Conservation (phyloP, 2,329 filamentous ascomycete genomes). For the Aplosporella prunicola region DNA sequence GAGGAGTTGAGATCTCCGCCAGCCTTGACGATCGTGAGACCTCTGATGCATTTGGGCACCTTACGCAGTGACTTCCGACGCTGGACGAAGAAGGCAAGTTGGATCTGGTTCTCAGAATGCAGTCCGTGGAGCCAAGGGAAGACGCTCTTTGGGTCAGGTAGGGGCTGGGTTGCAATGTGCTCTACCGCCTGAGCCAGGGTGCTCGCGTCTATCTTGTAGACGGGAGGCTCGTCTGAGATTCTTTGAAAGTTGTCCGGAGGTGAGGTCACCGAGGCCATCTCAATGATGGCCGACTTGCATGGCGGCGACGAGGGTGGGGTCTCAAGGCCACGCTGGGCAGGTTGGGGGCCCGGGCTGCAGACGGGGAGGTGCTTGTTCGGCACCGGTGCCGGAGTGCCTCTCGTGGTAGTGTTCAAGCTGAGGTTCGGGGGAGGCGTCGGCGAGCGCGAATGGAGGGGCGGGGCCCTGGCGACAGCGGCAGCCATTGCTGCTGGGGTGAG, state of each 20-base stretch:
- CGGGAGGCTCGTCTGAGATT: conserved; percentile 45
- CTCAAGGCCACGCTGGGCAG: conserved; percentile 38
- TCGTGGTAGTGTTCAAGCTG: conserved; percentile 47
- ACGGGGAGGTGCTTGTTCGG: conserved; percentile 88
- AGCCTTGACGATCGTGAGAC: conserved; percentile 79
- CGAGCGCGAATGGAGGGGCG: conserved; percentile 26
- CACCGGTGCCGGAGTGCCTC: conserved; percentile 50
- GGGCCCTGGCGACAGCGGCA: conserved; percentile 32
- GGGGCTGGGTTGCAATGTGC: conserved; percentile 64
- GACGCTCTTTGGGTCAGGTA: conserved; percentile 75
- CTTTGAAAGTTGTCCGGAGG: conserved; percentile 47
- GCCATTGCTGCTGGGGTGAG: conserved; percentile 32
- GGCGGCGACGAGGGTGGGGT: conserved; percentile 51
- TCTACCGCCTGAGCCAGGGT: conserved; percentile 65
- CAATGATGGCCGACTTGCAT: conserved; percentile 45
- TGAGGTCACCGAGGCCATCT: conserved; percentile 61
- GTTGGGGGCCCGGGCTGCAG: conserved; percentile 66
- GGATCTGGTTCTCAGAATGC: conserved; percentile 78
- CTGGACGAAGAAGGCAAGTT: conserved; percentile 80
- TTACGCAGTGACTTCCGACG: conserved; percentile 61
- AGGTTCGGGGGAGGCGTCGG: conserved; percentile 44
- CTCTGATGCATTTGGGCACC: conserved; percentile 67
- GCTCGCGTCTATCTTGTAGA: conserved; percentile 65
- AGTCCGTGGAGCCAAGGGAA: conserved; percentile 96
- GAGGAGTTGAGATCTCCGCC: conserved; percentile 66